phyloP scores from a whole-genome alignment of 2,329 filamentous ascomycete species.

The Acrocalymma vagum region DNA sequence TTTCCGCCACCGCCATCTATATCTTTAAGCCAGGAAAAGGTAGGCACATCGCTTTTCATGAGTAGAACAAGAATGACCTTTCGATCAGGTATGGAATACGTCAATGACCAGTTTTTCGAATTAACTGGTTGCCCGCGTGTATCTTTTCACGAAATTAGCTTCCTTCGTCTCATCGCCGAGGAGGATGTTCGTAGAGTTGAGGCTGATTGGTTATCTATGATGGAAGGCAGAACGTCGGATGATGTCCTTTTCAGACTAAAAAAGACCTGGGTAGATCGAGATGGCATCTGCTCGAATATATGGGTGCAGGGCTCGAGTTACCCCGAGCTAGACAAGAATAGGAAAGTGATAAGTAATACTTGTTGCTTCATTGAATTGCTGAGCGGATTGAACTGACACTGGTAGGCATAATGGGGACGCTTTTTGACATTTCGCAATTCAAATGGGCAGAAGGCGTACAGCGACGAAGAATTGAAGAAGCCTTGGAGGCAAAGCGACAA shows the following conservation, averaged over 20 bases:
- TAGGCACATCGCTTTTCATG: slow-evolving; percentile 3
- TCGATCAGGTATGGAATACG: slow-evolving; percentile 31
- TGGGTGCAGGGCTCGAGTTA: slow-evolving; percentile 37
- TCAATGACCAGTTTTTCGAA: slow-evolving; percentile 41
- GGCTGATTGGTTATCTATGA: slow-evolving; percentile 24
- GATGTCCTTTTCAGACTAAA: slow-evolving; percentile 34
- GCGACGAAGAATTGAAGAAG: slow-evolving; percentile 41
- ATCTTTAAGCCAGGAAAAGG: slow-evolving; percentile 30
- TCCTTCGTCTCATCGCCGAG: slow-evolving; percentile 25
- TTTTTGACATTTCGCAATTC: slow-evolving; percentile 48
- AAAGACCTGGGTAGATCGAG: slow-evolving; percentile 36
- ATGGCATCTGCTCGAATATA: slow-evolving; percentile 29
- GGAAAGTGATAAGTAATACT: slow-evolving; percentile 30
- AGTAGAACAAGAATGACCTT: background rate
- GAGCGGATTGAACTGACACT: slow-evolving; percentile 1
- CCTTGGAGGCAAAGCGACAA: slow-evolving; percentile 46
- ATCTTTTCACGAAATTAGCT: slow-evolving; percentile 23
- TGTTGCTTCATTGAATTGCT: background rate
- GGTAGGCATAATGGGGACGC: slow-evolving; percentile 40
- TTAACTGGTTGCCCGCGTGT: slow-evolving; percentile 25
- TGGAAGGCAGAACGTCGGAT: slow-evolving; percentile 21
- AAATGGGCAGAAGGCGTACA: slow-evolving; percentile 49
- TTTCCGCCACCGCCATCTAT: slow-evolving; percentile 36
- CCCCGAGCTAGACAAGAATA: slow-evolving; percentile 30
- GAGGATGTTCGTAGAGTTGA: slow-evolving; percentile 28